Conservation (phyloP, 2,329 filamentous ascomycete species). For the Coniochaeta sp. region DNA sequence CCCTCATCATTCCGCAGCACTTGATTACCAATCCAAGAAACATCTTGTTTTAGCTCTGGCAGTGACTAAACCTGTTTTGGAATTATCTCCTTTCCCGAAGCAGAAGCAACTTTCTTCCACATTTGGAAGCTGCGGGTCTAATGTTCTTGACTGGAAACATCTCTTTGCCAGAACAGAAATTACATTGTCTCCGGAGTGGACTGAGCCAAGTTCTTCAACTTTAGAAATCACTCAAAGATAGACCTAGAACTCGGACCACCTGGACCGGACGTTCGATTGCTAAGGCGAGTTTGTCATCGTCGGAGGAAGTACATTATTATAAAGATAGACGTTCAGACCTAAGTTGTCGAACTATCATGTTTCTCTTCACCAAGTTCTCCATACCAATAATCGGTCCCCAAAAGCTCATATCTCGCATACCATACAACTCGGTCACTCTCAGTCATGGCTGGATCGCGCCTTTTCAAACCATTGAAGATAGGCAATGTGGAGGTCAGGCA, state of each 20-base stretch:
- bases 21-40: background rate
- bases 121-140: background rate
- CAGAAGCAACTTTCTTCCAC: background rate
- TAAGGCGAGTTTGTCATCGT: too few relatives aligned
- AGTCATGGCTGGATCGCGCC: constrained; percentile 5
- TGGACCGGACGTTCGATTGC: too few relatives aligned
- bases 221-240: too few relatives aligned
- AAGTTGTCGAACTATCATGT: too few relatives aligned
- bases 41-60: too few relatives aligned
- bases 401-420: background rate
- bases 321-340: too few relatives aligned
- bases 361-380: too few relatives aligned
- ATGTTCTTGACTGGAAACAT: background rate
- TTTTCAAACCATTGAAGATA: constrained; percentile 36
- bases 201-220: too few relatives aligned
- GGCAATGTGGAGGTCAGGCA: constrained; percentile 41
- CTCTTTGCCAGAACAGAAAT: background rate
- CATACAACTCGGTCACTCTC: too few relatives aligned
- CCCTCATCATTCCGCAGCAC: background rate
- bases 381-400: background rate
- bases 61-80: background rate
- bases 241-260: too few relatives aligned
- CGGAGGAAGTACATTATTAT: too few relatives aligned
- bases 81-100: background rate
- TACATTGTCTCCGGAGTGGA: background rate